A percentile compares a stretch with the other conserved stretches of the same genome.
These are phyloP conservation scores for Pseudogymnoascus sp. DNA, from an alignment of 2,329 filamentous ascomycete genomes.

Conservation along the genomic window DNA sequence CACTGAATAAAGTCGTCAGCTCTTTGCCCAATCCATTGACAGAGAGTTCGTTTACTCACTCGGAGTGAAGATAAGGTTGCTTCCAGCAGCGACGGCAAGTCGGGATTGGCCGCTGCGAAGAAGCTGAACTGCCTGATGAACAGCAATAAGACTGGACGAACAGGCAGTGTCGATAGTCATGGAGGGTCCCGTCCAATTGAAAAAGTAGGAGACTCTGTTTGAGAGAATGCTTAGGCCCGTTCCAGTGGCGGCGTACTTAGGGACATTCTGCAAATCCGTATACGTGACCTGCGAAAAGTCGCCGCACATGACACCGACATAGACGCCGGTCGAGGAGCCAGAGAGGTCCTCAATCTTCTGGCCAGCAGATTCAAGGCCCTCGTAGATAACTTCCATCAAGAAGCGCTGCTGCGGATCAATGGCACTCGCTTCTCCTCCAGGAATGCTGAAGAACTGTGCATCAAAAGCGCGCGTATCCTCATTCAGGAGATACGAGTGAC, in stretches of 20 bases:
- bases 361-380: conserved; percentile 23
- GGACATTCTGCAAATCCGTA: conserved; percentile 29
- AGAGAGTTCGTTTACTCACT: not conserved
- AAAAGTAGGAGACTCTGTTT: conserved; percentile 36
- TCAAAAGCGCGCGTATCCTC: conserved; percentile 16
- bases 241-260: conserved; percentile 29
- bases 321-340: conserved; percentile 22
- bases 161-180: conserved; percentile 35
- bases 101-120: conserved; percentile 14
- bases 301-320: conserved; percentile 29
- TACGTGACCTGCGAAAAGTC: conserved; percentile 29
- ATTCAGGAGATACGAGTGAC: conserved; percentile 8
- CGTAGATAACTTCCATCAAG: conserved; percentile 23
- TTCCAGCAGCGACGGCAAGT: conserved; percentile 18
- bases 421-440: conserved; percentile 19
- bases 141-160: conserved; percentile 29
- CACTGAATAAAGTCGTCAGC: not conserved
- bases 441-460: conserved; percentile 25
- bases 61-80: conserved; percentile 17
- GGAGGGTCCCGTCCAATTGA: conserved; percentile 31
- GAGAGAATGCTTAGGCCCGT: conserved; percentile 27
- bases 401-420: conserved; percentile 26
- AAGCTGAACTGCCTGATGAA: conserved; percentile 24
- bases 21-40: not conserved
- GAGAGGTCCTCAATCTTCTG: conserved; percentile 18